Base-by-base conservation (phyloP, 2,329 filamentous ascomycete genomes). In the Aspergillus carbonarius region DNA sequence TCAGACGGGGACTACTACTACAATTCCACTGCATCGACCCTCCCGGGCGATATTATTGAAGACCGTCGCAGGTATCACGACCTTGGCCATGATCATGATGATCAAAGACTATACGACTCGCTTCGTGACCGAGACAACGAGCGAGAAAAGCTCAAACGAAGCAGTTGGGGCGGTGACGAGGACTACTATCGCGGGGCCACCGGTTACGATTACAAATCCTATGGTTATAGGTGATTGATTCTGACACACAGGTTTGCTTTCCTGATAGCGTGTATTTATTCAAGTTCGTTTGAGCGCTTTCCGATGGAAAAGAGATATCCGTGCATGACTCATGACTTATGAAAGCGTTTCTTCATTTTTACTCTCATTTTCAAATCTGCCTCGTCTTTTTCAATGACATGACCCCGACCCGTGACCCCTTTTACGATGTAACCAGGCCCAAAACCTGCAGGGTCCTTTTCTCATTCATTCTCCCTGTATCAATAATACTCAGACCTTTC, bases 121-220 rank as follows among this genome's bases (percentile, higher is more conserved):
- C 50, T 71, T n/a, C 67, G 66, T 10, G 67, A 67, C 27, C 62
- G 68, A 34, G 70, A 71, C 46, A 66, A 66, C 46, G 70, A 70
- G 40, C 67, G 68, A 27, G 72, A 72, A 49, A 71, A 65, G 42
- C 63, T 52, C 44, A 66, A 66, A 15, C 67, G 69, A 37, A 63
- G 65, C 34, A 70, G 63, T 47, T 74, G 74, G 58, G 65, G 61
- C 25, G 66, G 57, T 42, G 74, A 73, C 17, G 75, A 77, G 23
- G 74, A 76, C n/a, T 77, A 76, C 65, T 76, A 77, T 56, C 71
- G 74, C 25, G 70, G 72, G 49, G 61, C 70, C 30, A 70, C 69
- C 54, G 68, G 70, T 34, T 66, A 69, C 32, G 64, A 71, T 27
- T 68, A 71, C 52, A 73, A 71, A 60, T 62, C 54, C 7, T 66